Base-by-base conservation (phyloP, 2,329 filamentous ascomycete species). In the Clarireedia sp. region DNA sequence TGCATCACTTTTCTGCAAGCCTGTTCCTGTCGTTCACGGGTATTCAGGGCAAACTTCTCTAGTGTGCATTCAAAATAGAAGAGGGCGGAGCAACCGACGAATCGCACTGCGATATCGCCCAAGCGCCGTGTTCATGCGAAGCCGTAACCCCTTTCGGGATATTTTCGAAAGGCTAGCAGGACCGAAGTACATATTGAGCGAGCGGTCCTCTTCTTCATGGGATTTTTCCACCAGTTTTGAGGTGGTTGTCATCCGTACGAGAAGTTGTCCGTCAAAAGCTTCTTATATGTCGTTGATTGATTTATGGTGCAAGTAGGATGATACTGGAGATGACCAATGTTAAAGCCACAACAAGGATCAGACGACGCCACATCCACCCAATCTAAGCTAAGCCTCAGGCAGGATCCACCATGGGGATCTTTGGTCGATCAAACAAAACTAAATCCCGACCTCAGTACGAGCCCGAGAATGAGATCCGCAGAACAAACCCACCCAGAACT, bases 391-490 rank as follows among this genome's bases (percentile, higher is more conserved):
- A 14, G 12, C 29, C 29, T 33, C 29, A 33, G 29, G 29, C 29
- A 33, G 29, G 29, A 33, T 47, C 19, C 24, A 51, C 19, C 5
- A 68, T 67, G 65, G 60, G 62, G 48, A 66, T 68, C 60, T 67
- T 67, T 51, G 55, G 63, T 16, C 59, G 60, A 57, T 66, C 63
- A 26, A 63, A 64, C 49, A 66, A 64, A 57, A 61, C 57, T 37
- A 52, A 56, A 56, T 41, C 59, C 60, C 24, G 58, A 54, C 49
- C 52, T 57, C 9, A 50, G 56, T 52, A 49, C 52, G 7, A 45
- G 49, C 29, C 36, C 58, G 36, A 43, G 17, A 36, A 49, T 23
- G 38, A 50, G 29, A 19, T 50, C 19, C 46, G n/a, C 26, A 44
- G 52, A 50, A 17, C 17, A 49, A 7, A 14, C n/a, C 19, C 24